Evolutionary conservation across 1,284 basidiomycete genomes (phyloP), one percentile per base, ranked within the genome.

Genomic region (Ustilago loliicola): DNA sequence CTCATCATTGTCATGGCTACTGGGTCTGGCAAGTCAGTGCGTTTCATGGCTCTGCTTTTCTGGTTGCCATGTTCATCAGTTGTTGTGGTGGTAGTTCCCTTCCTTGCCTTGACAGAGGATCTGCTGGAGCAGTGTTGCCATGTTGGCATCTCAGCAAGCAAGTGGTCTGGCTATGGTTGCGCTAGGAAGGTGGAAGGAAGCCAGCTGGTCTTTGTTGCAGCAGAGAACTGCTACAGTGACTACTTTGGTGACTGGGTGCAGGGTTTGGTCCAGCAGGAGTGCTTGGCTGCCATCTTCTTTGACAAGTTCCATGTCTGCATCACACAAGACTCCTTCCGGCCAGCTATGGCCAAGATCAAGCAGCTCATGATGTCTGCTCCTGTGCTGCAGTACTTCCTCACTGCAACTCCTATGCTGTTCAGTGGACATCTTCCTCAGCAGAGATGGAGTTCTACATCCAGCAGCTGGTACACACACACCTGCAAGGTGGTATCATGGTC

Each of bases 221-320:
- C 36, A 40, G 55, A 57, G 55, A 45, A 57, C 19, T 57, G 55
- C 55, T 47, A 57, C 40, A n/a, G 8, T 17, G 40, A 57, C 34
- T 13, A 15, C 9, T 57, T 57, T 57, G 38, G 15, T 1, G 5
- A 13, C 25, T 57, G 55, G 55, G 15, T 17, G 1, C 55, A 57
- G 15, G 29, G 17, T 3, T 4, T 57, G 7, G 17, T 40, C 2
- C 40, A 57, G 55, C 40, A 57, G 15, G 27, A 47, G 40, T 29
- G 55, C 25, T 19, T 57, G 38, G 55, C 55, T 4, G 55, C 55
- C 5, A 17, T 57, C 55, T 57, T 57, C 55, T 57, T 57, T 57
- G 55, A 57, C 30, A 27, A 57, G 40, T 57, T 38, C n/a, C 55
- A 57, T 25, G 50, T 51, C 50, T 51, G 50, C 27, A 29, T 51